Conservation (phyloP, 768 basidiomycete species). For the Baorangia bicolor region DNA sequence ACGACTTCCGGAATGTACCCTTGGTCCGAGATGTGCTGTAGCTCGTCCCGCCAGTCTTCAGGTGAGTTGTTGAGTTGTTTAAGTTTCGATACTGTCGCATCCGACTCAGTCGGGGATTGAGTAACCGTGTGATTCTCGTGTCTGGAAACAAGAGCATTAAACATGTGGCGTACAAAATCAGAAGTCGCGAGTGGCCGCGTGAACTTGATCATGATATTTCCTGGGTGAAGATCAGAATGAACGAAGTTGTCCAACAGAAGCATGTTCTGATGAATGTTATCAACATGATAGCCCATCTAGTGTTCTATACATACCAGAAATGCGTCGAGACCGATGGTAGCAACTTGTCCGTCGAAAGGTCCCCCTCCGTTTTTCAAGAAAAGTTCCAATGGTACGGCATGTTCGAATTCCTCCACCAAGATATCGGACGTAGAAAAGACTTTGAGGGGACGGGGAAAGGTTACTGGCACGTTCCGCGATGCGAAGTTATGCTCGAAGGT, state of each 20-base stretch:
- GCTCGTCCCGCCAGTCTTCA: constrained; percentile 66
- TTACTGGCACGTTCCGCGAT: constrained; percentile 74
- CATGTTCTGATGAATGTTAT: constrained; percentile 71
- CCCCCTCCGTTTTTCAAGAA: constrained; percentile 92
- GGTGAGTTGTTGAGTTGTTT: constrained; percentile 56
- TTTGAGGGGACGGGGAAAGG: constrained; percentile 85
- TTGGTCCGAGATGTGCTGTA: constrained; percentile 55
- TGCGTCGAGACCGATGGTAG: constrained; percentile 91
- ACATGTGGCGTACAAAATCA: constrained; percentile 60
- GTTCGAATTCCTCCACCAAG: constrained; percentile 90
- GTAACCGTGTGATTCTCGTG: constrained; percentile 21
- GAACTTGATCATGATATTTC: constrained; percentile 98
- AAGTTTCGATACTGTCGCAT: constrained; percentile 69
- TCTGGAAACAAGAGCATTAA: constrained; percentile 50
- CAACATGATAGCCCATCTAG: neutral
- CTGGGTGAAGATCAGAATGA: constrained; percentile 87
- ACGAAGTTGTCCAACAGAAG: constrained; percentile 97
- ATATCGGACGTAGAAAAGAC: constrained; percentile 80
- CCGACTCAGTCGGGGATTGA: constrained; percentile 44
- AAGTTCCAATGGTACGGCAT: constrained; percentile 83
- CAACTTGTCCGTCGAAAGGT: constrained; percentile 84
- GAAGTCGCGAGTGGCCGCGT: constrained; percentile 76
- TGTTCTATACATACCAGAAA: constrained; percentile 67
- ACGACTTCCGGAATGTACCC: constrained; percentile 94
- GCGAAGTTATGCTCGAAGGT: constrained; percentile 87